These are phyloP conservation scores for Aegilops tauschii DNA, from an alignment of 176 grass and related monocot species.

Conservation along the genomic window DNA sequence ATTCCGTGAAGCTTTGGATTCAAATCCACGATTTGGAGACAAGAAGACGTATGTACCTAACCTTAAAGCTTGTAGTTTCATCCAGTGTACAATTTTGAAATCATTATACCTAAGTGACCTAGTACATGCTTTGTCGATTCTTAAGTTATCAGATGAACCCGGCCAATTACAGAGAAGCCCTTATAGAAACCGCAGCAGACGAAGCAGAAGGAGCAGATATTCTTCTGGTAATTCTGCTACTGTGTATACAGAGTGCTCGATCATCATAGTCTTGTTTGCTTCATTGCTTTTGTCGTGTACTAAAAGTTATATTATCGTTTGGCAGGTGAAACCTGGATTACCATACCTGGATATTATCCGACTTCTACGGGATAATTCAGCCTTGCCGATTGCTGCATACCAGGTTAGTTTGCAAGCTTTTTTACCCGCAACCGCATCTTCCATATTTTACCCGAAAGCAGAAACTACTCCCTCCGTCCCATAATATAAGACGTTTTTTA, in stretches of 20 bases:
- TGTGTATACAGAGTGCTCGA: neutral
- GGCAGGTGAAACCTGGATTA: slow-evolving; percentile 87
- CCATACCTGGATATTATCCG: slow-evolving; percentile 89
- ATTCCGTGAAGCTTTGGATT: slow-evolving; percentile 81
- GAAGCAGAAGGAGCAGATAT: slow-evolving; percentile 16
- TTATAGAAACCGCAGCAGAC: slow-evolving; percentile 1
- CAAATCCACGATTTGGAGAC: slow-evolving; percentile 94
- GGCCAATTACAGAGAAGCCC: slow-evolving; percentile 23
- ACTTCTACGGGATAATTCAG: slow-evolving; percentile 88
- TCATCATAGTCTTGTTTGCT: neutral
- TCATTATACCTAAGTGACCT: neutral
- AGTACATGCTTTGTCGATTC: neutral
- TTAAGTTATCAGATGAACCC: slow-evolving; percentile 96
- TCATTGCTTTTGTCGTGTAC: neutral
- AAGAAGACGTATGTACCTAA: slow-evolving; percentile 84
- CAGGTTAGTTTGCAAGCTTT: slow-evolving; percentile 47
- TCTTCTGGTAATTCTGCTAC: neutral
- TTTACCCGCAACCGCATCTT: neutral
- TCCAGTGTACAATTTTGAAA: neutral
- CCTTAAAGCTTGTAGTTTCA: neutral
- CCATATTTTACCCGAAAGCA: neutral
- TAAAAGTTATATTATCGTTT: neutral
- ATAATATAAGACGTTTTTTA: too few species aligned
- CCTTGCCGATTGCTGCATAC: slow-evolving; percentile 94
- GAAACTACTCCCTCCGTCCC: neutral